Percentiles rank a stretch among this genome's conserved stretches.
phyloP scores from a whole-genome alignment of 1,284 basidiomycete genomes.

The Tremellales sp. region DNA sequence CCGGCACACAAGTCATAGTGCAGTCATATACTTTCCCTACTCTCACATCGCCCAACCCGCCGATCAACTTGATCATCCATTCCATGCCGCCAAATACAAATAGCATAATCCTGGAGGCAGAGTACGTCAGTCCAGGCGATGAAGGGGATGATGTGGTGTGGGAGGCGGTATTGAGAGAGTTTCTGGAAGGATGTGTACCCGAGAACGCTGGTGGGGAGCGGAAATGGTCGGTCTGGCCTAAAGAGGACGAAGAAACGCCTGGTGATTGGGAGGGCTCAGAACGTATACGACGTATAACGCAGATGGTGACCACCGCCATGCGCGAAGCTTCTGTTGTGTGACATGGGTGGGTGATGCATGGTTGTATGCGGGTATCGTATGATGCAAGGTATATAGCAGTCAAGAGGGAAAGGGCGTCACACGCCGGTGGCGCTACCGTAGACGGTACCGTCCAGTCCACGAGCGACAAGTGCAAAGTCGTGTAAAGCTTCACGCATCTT shows the following conservation, averaged over 20 bases:
- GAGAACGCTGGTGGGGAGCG: constrained; percentile 19
- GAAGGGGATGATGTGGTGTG: not conserved
- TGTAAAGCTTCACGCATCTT: constrained; percentile 49
- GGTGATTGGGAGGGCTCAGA: constrained; percentile 22
- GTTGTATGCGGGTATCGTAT: not conserved
- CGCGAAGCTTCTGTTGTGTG: not conserved
- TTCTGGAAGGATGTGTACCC: constrained; percentile 34
- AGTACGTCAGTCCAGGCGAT: constrained; percentile 23
- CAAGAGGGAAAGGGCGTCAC: not conserved
- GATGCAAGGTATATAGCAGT: not conserved
- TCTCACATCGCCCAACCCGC: constrained; percentile 12
- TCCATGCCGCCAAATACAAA: constrained; percentile 22
- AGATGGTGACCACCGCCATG: constrained; percentile 11
- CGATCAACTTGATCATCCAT: constrained; percentile 28
- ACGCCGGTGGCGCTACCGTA: constrained; percentile 48
- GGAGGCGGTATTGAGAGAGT: constrained; percentile 19
- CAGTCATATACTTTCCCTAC: constrained; percentile 30
- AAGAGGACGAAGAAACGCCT: constrained; percentile 2
- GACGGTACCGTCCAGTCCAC: constrained; percentile 46
- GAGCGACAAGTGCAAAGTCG: constrained; percentile 48
- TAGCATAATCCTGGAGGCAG: constrained; percentile 37
- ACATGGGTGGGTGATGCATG: not conserved
- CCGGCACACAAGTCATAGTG: constrained; percentile 28
- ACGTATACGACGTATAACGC: constrained; percentile 11
- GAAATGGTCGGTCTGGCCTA: constrained; percentile 9